Evolutionary conservation across 2,329 filamentous ascomycete species (phyloP).

Genomic region (Verticillium nubilum): DNA sequence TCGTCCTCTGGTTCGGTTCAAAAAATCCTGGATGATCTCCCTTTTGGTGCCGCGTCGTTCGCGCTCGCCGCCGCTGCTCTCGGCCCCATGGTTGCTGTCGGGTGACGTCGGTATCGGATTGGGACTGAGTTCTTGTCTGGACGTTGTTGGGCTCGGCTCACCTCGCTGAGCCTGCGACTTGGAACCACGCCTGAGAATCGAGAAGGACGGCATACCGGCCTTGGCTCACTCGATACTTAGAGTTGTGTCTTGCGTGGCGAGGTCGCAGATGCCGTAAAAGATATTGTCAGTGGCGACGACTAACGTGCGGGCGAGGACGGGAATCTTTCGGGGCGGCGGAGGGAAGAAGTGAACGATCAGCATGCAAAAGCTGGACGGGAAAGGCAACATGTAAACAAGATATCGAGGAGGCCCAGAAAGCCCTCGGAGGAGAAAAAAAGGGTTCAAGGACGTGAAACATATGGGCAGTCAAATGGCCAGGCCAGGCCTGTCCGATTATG

Average conservation of each 20-base stretch:
- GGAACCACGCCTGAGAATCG: constrained; percentile 19
- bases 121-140: constrained; percentile 5
- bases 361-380: neutral
- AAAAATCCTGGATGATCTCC: neutral
- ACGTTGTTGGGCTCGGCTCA: neutral
- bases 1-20: neutral
- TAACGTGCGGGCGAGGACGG: neutral
- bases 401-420: neutral
- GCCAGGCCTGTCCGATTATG: neutral
- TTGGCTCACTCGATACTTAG: neutral
- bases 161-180: constrained; percentile 14
- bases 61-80: constrained; percentile 2
- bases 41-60: neutral
- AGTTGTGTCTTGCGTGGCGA: neutral
- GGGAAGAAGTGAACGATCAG: neutral
- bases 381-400: neutral
- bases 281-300: neutral
- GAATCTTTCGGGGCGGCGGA: neutral
- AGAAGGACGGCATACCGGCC: constrained; percentile 24
- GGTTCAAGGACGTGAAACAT: neutral
- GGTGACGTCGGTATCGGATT: neutral
- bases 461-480: neutral
- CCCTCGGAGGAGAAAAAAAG: neutral
- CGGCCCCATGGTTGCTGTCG: neutral
- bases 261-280: neutral